Percentiles rank a stretch among this genome's conserved stretches.
These are phyloP conservation scores for Borovskyia barvae DNA, from an alignment of 208 protist genomes.

Conservation along the genomic window DNA sequence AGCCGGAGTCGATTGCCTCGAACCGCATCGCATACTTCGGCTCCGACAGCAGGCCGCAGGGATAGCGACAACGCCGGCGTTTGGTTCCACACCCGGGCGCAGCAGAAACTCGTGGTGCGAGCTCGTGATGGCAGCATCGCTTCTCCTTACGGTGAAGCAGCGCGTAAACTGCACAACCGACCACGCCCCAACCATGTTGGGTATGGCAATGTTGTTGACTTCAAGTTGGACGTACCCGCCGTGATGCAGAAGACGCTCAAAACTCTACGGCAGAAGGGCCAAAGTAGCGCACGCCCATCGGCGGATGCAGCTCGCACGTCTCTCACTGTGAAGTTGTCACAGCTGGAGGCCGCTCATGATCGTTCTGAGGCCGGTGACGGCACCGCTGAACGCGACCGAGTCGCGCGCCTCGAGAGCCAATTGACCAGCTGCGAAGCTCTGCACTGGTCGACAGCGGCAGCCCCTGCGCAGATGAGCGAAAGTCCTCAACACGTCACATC, in stretches of 20 bases:
- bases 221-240: conserved; percentile 7
- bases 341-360: too few species aligned
- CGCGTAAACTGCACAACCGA: background rate
- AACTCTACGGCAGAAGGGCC: background rate
- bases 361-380: background rate
- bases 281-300: background rate
- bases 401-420: conserved; percentile 8
- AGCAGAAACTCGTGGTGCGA: background rate
- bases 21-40: background rate
- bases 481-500: too few species aligned
- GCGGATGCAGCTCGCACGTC: background rate
- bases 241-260: background rate
- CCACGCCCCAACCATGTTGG: background rate
- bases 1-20: too few species aligned
- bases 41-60: background rate
- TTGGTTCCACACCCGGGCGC: conserved; percentile 10
- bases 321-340: too few species aligned
- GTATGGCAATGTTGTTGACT: background rate
- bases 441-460: background rate
- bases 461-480: too few species aligned
- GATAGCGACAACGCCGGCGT: background rate
- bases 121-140: background rate
- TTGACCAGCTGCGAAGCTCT: conserved; percentile 5
- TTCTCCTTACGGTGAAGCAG: conserved; percentile 3
- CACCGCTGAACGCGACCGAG: background rate